Evolutionary conservation across 768 basidiomycete species (phyloP), one percentile per base, ranked within the genome.

Genomic region (Podaxis sp.): DNA sequence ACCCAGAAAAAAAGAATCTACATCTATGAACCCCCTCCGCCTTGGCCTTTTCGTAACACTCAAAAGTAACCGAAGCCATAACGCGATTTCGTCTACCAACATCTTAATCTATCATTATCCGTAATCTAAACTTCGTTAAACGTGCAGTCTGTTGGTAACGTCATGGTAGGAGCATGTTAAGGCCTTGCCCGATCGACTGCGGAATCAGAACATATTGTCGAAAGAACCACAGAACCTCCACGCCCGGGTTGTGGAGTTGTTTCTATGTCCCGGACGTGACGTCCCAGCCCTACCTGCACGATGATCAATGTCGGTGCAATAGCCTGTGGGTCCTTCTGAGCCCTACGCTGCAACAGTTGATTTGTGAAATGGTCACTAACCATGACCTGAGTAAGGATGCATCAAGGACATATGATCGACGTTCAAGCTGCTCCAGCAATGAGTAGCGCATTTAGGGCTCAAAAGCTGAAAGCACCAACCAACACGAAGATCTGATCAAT

Each of bases 61-160:
- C 91, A 95, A 71, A 71, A 32, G 92, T 95, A 42, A 96, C 83
- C 67, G 89, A 91, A 32, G 93, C 93, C 73, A 95, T 72, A 70
- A 96, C 25, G 25, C 25, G 25, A 27, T 27, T 27, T 27, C 25
- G 25, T 4, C 25, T 27, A 27, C 25, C 25, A 27, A 27, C 25
- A 27, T 4, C 4, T 0, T 27, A 27, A 27, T 0, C 25, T 27
- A 27, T 27, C 5, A 27, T 27, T 27, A 27, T 27, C 25, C 25
- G 5, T 27, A 27, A 27, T 27, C 25, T 27, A 27, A 27, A 27
- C 25, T 27, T 27, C 0, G 25, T 27, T 27, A 27, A 27, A 27
- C 4, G 25, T 27, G 25, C 25, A 27, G 25, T 27, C 25, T 32
- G 32, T 9, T 27, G 5, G 10, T 25, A 23, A 4, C 25, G 21